Percentiles rank a stretch among this genome's conserved stretches.
phyloP scores from a whole-genome alignment of 2,329 filamentous ascomycete genomes.

The Iodosphaeria phyllophila region DNA sequence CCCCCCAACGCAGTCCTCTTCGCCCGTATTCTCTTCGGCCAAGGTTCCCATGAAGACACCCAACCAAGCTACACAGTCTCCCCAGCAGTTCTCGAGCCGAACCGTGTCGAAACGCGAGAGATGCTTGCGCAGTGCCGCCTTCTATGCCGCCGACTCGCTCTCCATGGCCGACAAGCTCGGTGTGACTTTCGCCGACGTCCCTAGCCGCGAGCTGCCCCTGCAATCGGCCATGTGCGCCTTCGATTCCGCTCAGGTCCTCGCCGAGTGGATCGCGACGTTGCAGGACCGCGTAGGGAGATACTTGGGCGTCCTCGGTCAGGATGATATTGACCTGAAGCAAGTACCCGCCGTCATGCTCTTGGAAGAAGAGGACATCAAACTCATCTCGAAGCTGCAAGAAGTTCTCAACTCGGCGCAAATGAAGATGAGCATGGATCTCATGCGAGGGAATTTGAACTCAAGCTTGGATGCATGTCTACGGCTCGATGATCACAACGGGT shows the following conservation, averaged over 20 bases:
- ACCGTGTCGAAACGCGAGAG: constrained; percentile 59
- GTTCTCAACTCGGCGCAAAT: constrained; percentile 59
- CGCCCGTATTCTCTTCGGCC: constrained; percentile 23
- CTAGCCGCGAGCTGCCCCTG: constrained; percentile 68
- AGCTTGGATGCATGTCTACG: constrained; percentile 34
- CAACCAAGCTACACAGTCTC: constrained; percentile 9
- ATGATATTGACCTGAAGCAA: constrained; percentile 59
- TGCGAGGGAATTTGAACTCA: constrained; percentile 25
- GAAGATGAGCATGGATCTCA: constrained; percentile 48
- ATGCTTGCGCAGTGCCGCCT: constrained; percentile 83
- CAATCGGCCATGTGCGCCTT: constrained; percentile 86
- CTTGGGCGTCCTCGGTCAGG: constrained; percentile 68
- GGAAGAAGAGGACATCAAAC: constrained; percentile 77
- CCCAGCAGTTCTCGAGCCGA: constrained; percentile 15
- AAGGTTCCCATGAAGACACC: constrained; percentile 15
- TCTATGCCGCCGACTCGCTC: constrained; percentile 83
- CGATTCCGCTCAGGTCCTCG: constrained; percentile 83
- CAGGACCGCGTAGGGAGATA: constrained; percentile 89
- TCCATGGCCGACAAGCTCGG: constrained; percentile 75
- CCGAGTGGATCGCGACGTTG: constrained; percentile 83
- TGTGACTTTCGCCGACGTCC: constrained; percentile 68
- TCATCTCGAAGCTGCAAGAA: constrained; percentile 66
- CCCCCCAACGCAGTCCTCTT: constrained; percentile 30
- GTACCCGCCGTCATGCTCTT: constrained; percentile 79
- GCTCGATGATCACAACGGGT: constrained; percentile 48